Evolutionary conservation across 495 filamentous ascomycete genomes (phyloP).

Genomic region (Aspergillus mulundensis): DNA sequence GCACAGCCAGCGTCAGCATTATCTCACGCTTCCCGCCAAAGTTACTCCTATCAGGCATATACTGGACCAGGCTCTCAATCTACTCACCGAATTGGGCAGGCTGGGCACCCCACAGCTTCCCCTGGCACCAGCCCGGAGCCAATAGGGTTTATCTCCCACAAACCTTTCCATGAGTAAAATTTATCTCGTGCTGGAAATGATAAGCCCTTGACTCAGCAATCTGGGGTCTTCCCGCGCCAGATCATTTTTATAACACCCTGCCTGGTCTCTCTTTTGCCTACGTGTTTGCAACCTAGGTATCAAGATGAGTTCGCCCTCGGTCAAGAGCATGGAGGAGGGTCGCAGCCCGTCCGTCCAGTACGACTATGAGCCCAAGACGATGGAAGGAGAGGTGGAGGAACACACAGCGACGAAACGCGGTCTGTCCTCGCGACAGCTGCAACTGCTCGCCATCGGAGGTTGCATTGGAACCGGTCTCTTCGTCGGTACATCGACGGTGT

Average conservation of each 20-base stretch:
- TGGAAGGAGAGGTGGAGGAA: constrained; percentile 17
- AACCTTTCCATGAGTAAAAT: constrained; percentile 11
- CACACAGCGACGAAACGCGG: constrained; percentile 25
- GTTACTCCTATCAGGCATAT: constrained; percentile 1
- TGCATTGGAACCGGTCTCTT: constrained; percentile 76
- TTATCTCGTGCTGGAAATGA: constrained; percentile 16
- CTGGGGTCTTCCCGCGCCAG: background rate
- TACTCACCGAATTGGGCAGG: background rate
- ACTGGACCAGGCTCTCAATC: background rate
- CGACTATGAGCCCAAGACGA: constrained; percentile 19
- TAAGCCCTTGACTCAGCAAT: constrained; percentile 14
- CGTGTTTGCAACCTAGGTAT: background rate
- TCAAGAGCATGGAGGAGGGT: constrained; percentile 22
- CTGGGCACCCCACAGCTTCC: constrained; percentile 6
- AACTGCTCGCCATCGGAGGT: constrained; percentile 67
- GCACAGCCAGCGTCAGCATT: background rate
- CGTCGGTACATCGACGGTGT: constrained; percentile 61
- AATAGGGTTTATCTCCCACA: constrained; percentile 9
- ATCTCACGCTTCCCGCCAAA: background rate
- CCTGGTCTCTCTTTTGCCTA: background rate
- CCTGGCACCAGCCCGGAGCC: constrained; percentile 1
- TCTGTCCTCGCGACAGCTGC: constrained; percentile 50
- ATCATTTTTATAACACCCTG: constrained; percentile 6
- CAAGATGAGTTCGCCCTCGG: constrained; percentile 18
- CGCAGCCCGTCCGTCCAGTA: constrained; percentile 1